These are phyloP conservation scores for Colletotrichum echinochloae DNA, from an alignment of 2,329 filamentous ascomycete genomes.

Conservation along the genomic window DNA sequence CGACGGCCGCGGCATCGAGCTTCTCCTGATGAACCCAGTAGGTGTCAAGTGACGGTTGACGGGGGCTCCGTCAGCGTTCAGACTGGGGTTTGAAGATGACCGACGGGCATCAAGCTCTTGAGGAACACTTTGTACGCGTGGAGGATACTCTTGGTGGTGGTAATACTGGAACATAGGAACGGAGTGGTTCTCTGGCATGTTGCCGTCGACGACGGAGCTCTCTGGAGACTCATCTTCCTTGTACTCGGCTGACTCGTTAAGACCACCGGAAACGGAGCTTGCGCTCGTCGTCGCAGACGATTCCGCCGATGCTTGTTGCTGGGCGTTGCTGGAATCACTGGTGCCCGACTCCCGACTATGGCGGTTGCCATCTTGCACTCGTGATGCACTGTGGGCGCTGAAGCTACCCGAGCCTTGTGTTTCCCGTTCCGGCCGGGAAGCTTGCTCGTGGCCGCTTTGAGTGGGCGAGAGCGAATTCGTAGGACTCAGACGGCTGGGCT, in stretches of 20 bases:
- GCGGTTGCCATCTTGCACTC: constrained; percentile 55
- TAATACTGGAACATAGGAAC: constrained; percentile 73
- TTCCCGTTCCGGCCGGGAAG: constrained; percentile 11
- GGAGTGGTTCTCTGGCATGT: constrained; percentile 54
- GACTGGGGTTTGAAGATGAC: constrained; percentile 63
- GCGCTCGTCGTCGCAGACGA: constrained; percentile 68
- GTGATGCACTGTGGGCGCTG: constrained; percentile 49
- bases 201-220: constrained; percentile 63
- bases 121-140: constrained; percentile 56
- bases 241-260: constrained; percentile 60
- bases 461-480: constrained; percentile 19
- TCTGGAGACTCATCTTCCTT: constrained; percentile 61
- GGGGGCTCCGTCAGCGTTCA: constrained; percentile 58
- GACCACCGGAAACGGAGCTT: constrained; percentile 64
- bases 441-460: constrained; percentile 19
- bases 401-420: constrained; percentile 47
- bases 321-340: constrained; percentile 61
- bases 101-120: constrained; percentile 54
- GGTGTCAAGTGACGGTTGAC: constrained; percentile 74
- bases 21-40: constrained; percentile 66
- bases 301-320: constrained; percentile 61
- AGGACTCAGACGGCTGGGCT: constrained; percentile 18
- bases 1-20: constrained; percentile 74
- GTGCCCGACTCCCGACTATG: constrained; percentile 65
- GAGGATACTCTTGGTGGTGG: constrained; percentile 64